Evolutionary conservation across 108 stramenopile genomes (phyloP).

Genomic region (Chaetoceros muelleri): DNA sequence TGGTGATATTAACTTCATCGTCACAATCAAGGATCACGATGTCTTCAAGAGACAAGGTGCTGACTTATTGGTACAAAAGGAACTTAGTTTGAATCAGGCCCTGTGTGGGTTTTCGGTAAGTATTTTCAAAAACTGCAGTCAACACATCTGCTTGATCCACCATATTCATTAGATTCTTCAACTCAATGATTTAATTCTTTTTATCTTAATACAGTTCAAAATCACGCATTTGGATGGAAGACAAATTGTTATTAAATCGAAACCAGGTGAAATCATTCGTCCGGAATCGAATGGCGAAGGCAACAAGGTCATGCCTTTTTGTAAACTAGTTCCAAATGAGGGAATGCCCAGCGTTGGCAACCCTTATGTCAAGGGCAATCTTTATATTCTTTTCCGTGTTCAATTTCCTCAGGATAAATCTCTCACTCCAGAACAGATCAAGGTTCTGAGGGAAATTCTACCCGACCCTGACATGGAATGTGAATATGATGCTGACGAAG

Average conservation of each 20-base stretch:
- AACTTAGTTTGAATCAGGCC: slow-evolving; percentile 85
- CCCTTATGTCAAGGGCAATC: slow-evolving; percentile 86
- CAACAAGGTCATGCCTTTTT: slow-evolving; percentile 66
- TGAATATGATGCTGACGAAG: slow-evolving; percentile 77
- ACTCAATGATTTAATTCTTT: neutral
- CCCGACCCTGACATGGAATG: slow-evolving; percentile 60
- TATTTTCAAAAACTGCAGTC: no score
- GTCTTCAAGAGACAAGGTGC: slow-evolving; percentile 91
- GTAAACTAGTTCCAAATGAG: slow-evolving; percentile 79
- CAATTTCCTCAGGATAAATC: slow-evolving; percentile 63
- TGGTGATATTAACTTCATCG: slow-evolving; percentile 92
- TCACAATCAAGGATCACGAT: slow-evolving; percentile 91
- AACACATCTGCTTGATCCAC: no score
- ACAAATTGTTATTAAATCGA: slow-evolving; percentile 37
- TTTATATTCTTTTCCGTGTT: slow-evolving; percentile 89
- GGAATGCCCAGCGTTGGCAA: slow-evolving; percentile 95
- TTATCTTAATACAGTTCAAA: slow-evolving; percentile 27
- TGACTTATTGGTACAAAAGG: slow-evolving; percentile 82
- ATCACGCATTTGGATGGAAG: slow-evolving; percentile 71
- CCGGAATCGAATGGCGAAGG: slow-evolving; percentile 48
- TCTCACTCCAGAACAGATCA: slow-evolving; percentile 32
- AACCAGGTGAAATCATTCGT: slow-evolving; percentile 71
- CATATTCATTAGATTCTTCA: no score
- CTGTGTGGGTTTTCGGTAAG: slow-evolving; percentile 76
- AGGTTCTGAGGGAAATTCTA: slow-evolving; percentile 44